Evolutionary conservation across 2,329 filamentous ascomycete species (phyloP), one percentile per base, ranked within the genome.

Genomic region (Eurotiales sp.): DNA sequence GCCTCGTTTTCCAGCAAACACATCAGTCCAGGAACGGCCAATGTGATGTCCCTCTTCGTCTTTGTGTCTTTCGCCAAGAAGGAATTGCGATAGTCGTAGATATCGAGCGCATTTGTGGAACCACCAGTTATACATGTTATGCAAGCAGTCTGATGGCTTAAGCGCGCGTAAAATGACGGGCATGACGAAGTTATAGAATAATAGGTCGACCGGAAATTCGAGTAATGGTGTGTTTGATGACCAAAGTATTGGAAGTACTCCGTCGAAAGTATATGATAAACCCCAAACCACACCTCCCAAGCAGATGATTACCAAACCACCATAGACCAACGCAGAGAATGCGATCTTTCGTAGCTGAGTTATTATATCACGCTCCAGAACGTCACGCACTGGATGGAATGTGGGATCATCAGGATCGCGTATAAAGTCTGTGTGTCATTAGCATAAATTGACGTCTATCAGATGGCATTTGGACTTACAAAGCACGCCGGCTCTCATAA

Each of bases 181-280:
- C 77, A 96, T 93, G 42, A 96, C 75, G 67, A 96, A 95, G 70
- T 97, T 97, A 78, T 96, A 99, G 66, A 97, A 93, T 14, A 99
- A 76, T 2, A 99, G 77, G 64, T 99, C 92, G 55, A 96, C 83
- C 0, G 93, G 93, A 58, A 99, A 97, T 65, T 97, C 93, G 43
- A 97, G 77, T 0, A 95, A 87, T 0, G 93, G 91, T 59, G 95
- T 88, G 57, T 91, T 92, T 1, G 90, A 92, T 2, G 90, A 89
- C 83, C 95, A 97, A 68, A 92, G 88, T 41, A 99, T 88, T 0
- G 93, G 93, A 15, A 99, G 79, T 40, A 99, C 83, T 47, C 78
- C 81, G 2, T 82, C 80, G 39, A 87, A 82, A 4, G 81, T 71
- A 58, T 82, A 81, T 23, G 83, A 80, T 32, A 97, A 77, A n/a